These are phyloP conservation scores for Rhododendron williamsianum DNA, from an alignment of 148 eudicot species.

Conservation along the genomic window DNA sequence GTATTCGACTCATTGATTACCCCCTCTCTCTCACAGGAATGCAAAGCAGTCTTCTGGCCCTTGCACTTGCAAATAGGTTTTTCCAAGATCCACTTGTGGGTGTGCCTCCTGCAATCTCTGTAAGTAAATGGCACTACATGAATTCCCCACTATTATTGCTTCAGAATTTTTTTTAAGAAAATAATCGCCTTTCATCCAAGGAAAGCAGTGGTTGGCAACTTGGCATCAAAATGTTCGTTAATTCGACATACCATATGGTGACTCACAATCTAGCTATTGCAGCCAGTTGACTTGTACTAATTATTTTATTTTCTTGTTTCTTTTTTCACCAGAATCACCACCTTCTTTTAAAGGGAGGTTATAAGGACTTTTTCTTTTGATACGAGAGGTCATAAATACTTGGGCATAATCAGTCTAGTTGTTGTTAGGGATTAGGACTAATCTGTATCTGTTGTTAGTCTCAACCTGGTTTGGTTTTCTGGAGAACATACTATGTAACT, in stretches of 20 bases:
- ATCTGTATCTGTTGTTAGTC: too few species aligned
- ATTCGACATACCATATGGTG: not conserved
- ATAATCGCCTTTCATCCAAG: not conserved
- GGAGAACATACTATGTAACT: not conserved
- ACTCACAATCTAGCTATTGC: not conserved
- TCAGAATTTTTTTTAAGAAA: not conserved
- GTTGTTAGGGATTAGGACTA: not conserved
- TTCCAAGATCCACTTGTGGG: slow-evolving; percentile 85
- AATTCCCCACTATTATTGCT: not conserved
- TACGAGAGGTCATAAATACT: not conserved
- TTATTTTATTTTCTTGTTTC: not conserved
- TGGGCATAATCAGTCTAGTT: not conserved
- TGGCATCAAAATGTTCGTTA: not conserved
- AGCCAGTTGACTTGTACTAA: not conserved
- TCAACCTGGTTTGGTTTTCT: not conserved
- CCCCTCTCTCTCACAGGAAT: slow-evolving; percentile 46
- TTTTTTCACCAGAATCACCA: not conserved
- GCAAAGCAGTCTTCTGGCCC: slow-evolving; percentile 97
- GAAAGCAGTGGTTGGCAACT: not conserved
- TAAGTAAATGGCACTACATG: slow-evolving; percentile 30
- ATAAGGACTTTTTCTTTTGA: not conserved
- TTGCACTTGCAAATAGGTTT: slow-evolving; percentile 82
- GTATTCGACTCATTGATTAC: not conserved
- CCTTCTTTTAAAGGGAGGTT: not conserved
- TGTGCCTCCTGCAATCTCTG: slow-evolving; percentile 92